Base-by-base conservation (phyloP, 1,139 yeast genomes). In the Meyerozyma carpophila region DNA sequence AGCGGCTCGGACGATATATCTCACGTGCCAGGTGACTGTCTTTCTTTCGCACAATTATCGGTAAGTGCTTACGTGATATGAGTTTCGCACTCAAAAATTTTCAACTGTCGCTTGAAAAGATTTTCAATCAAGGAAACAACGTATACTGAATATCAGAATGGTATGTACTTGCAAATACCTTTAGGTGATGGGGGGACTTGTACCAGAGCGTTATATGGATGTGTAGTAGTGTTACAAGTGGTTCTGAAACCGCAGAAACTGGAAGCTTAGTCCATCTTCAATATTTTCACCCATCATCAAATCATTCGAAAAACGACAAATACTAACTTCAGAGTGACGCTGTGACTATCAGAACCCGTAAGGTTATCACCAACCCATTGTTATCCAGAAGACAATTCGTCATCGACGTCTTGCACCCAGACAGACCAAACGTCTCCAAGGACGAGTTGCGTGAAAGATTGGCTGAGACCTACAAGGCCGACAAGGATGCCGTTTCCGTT, bases 351-450 rank as follows among this genome's bases (percentile, higher is more conserved):
- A 93, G 98, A 84, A 91, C 98, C 75, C 89, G 98, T 86, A 93
- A 93, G 89, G 97, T 93, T 82, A 87, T 93, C 78, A 80, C 97
- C 79, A 94, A 94, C 95, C 97, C 98, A 73, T 88, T 94, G 74
- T 87, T 94, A 79, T 91, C 91, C 71, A 93, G 99, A 85, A 91
- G 96, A 82, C 99, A 94, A 82, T 93, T 94, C 76, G 98, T 94
- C 79, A 83, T 94, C 71, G 99, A 94, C 80, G 96, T 94, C 67
- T 83, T 91, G 73, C 99, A 94, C 86, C 98, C 98, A 81, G 89
- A 89, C 93, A 87, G 91, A 79, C 94, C 98, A 66, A 93, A 93
- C 80, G 96, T 93, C 72, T 84, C 98, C 73, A 93, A 93, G 89
- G 97, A 91, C 72, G 98, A 94, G 78, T 85, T 94, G 77, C 90